phyloP scores from a whole-genome alignment of 805 yeast genomes.

The Pichia rugopelliculosa region DNA sequence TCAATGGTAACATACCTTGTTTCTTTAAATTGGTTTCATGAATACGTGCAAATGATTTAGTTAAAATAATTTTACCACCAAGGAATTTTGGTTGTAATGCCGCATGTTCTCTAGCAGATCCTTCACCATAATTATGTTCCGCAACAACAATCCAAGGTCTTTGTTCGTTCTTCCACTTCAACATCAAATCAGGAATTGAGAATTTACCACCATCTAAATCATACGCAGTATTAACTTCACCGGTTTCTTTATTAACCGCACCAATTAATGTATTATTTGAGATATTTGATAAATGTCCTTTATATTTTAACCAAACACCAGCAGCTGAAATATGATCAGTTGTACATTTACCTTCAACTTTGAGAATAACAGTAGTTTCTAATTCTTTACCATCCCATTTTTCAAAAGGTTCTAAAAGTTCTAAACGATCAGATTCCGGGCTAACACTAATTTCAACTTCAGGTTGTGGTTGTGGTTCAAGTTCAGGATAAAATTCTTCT shows the following conservation, averaged over 20 bases:
- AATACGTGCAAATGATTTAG: constrained; percentile 95
- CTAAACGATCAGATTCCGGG: constrained; percentile 86
- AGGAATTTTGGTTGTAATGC: constrained; percentile 92
- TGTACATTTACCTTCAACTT: constrained; percentile 97
- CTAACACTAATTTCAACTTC: constrained; percentile 49
- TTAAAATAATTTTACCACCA: constrained; percentile 83
- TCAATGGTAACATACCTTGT: constrained; percentile 94
- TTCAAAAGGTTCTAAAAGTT: constrained; percentile 79
- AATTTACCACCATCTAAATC: constrained; percentile 74
- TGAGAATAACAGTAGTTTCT: constrained; percentile 65
- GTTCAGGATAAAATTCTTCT: constrained; percentile 48
- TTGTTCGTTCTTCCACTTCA: constrained; percentile 80
- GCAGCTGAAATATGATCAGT: constrained; percentile 99
- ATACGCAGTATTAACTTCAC: constrained; percentile 85
- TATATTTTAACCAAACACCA: constrained; percentile 97
- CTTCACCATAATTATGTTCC: constrained; percentile 98
- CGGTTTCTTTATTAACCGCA: constrained; percentile 94
- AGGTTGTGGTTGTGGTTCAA: constrained; percentile 47
- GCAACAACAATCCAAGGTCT: constrained; percentile 95
- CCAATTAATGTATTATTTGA: constrained; percentile 94
- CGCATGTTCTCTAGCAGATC: constrained; percentile 98
- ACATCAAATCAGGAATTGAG: constrained; percentile 94
- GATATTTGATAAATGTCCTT: constrained; percentile 94
- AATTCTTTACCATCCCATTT: constrained; percentile 86
- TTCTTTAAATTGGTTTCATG: constrained; percentile 97